Evolutionary conservation across 2,329 filamentous ascomycete species (phyloP).

Genomic region (Trichoderma brevicompactum): DNA sequence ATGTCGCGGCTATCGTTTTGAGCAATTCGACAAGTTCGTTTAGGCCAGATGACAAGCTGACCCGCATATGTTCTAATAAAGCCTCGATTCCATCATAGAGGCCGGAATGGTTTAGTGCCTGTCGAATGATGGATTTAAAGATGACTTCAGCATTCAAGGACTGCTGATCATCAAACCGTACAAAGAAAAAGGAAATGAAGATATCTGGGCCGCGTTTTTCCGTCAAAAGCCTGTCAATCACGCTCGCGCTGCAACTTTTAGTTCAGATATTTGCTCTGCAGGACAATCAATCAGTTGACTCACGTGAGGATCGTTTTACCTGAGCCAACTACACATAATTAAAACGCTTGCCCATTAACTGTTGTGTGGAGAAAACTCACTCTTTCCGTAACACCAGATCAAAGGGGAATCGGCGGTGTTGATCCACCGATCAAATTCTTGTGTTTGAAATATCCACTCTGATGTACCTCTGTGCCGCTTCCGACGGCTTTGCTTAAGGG

Average conservation of each 20-base stretch:
- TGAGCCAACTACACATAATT: slow-evolving; percentile 30
- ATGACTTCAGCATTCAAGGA: slow-evolving; percentile 31
- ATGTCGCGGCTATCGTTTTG: neutral
- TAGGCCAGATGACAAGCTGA: neutral
- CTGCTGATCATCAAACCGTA: slow-evolving; percentile 24
- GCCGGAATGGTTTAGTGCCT: neutral
- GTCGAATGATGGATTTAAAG: slow-evolving; percentile 31
- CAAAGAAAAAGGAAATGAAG: slow-evolving; percentile 31
- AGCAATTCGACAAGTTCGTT: neutral
- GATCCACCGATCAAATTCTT: slow-evolving; percentile 36
- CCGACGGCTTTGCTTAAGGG: slow-evolving; percentile 37
- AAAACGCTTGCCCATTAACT: neutral
- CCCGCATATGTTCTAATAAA: neutral
- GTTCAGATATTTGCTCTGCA: neutral
- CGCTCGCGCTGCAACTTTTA: slow-evolving; percentile 17
- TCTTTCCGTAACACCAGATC: slow-evolving; percentile 42
- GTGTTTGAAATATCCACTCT: slow-evolving; percentile 37
- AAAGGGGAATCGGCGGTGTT: slow-evolving; percentile 6
- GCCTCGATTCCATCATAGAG: neutral
- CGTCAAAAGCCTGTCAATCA: slow-evolving; percentile 29
- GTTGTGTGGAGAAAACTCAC: slow-evolving; percentile 29
- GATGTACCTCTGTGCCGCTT: slow-evolving; percentile 38
- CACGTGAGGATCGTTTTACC: slow-evolving; percentile 38
- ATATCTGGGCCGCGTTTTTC: neutral
- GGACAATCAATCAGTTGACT: neutral